Evolutionary conservation across 2,329 filamentous ascomycete species (phyloP).

Genomic region (Aureobasidium vineae): DNA sequence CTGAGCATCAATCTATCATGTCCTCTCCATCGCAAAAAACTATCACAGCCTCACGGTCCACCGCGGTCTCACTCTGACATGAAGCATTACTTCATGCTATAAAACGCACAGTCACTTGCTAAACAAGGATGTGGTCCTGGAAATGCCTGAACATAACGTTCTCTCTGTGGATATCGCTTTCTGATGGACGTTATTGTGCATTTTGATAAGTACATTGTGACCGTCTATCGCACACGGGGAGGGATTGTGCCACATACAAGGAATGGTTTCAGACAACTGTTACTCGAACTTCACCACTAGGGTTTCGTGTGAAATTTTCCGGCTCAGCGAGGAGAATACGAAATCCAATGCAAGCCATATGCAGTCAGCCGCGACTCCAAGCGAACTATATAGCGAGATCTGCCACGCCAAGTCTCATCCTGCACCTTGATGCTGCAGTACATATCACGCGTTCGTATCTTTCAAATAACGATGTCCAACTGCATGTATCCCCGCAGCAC

Average conservation of each 20-base stretch:
- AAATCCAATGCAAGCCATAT: neutral
- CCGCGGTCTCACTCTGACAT: no score
- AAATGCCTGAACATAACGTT: no score
- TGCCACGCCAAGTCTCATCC: conserved; percentile 14
- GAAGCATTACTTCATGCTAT: no score
- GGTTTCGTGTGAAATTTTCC: neutral
- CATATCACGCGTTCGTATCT: neutral
- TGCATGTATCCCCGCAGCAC: neutral
- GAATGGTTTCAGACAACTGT: neutral
- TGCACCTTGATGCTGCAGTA: neutral
- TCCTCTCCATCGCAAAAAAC: no score
- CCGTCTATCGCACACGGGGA: no score
- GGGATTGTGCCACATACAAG: neutral
- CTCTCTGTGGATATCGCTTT: no score
- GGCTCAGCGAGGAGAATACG: neutral
- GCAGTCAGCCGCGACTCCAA: conserved; percentile 3
- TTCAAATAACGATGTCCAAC: neutral
- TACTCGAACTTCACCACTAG: neutral
- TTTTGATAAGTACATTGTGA: no score
- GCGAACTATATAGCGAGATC: conserved; percentile 1
- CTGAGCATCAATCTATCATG: no score
- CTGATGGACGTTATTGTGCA: no score
- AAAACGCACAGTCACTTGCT: no score
- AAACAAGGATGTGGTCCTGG: no score
- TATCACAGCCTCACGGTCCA: no score